Base-by-base conservation (phyloP, 2,329 filamentous ascomycete species). In the Rutstroemia sydowiana region DNA sequence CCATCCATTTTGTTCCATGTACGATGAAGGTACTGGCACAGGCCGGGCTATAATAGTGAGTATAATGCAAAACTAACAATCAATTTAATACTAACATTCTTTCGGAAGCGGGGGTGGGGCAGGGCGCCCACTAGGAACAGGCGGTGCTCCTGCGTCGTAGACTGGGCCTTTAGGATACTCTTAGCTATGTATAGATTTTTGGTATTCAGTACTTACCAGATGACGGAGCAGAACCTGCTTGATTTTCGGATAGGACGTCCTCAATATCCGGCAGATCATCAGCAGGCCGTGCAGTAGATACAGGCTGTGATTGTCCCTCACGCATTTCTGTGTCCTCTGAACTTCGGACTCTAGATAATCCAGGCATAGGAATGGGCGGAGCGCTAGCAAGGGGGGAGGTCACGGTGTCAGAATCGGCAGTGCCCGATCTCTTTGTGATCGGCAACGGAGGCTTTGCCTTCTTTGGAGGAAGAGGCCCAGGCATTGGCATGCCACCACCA, bases 401-500 rank as follows among this genome's bases (percentile, higher is more conserved):
- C 5, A 65, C 61, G 28, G 74, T 72, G 3, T 66, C 66, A 34
- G 73, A 69, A 52, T 77, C 76, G 43, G 36, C 50, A 30, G 34
- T 46, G 20, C 68, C 71, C 40, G 63, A 59, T 45, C 63, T 70
- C 59, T 73, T 75, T 54, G 71, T 72, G 36, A 67, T 60, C 5
- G 68, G 59, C 9, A 69, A 61, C 43, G 67, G 63, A 3, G 68
- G 63, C 64, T 78, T 79, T 67, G 82, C 82, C 69, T 82, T 82
- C 65, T 75, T 81, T 37, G 73, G 71, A 9, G 72, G 67, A 8
- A 72, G 61, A 28, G 70, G 68, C 4, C 70, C 71, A 54, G 77
- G 73, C 71, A 85, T 77, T 14, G 83, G 78, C 66, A 89, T 79
- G 54, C 81, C 82, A 34, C 78, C 79, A 32, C 88, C 88, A 68